phyloP scores from a whole-genome alignment of 306 rosid genomes.

The Parietaria judaica region DNA sequence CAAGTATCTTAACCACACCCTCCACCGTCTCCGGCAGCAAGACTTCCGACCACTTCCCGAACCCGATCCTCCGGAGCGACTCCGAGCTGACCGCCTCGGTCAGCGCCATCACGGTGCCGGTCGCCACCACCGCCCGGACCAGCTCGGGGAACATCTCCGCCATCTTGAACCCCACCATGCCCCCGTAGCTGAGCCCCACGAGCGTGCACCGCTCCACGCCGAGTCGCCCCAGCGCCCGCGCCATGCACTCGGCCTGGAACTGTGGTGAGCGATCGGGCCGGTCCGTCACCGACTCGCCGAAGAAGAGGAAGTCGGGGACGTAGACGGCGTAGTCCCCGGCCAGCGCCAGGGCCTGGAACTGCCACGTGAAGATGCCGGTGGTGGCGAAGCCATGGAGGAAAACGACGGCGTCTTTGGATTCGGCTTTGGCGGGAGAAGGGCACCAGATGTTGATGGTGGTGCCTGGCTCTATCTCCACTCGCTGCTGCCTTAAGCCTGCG shows the following conservation, averaged over 20 bases:
- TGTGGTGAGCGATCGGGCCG: conserved; percentile 23
- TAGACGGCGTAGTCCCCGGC: conserved; percentile 27
- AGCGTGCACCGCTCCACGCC: conserved; percentile 35
- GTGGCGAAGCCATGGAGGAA: conserved; percentile 34
- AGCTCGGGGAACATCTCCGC: conserved; percentile 27
- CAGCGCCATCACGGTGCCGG: conserved; percentile 24
- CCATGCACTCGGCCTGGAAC: conserved; percentile 43
- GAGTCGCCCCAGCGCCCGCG: conserved; percentile 26
- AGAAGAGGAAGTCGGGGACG: conserved; percentile 37
- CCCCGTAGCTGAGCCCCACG: conserved; percentile 39
- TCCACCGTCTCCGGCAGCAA: conserved; percentile 27
- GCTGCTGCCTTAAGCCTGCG: conserved; percentile 20
- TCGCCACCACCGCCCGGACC: conserved; percentile 33
- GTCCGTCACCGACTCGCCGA: conserved; percentile 31
- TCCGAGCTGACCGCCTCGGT: conserved; percentile 19
- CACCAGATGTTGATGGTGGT: conserved; percentile 38
- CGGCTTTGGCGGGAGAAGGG: background rate
- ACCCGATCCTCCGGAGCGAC: conserved; percentile 22
- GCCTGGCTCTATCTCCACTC: conserved; percentile 33
- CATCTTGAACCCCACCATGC: conserved; percentile 39
- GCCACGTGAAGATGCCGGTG: conserved; percentile 37
- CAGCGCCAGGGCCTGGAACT: conserved; percentile 26
- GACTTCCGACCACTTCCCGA: conserved; percentile 23
- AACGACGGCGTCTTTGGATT: conserved; percentile 23
- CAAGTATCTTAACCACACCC: conserved; percentile 11